Conservation (phyloP, 169 alveolate species). For the Hepatocystis sp. region DNA sequence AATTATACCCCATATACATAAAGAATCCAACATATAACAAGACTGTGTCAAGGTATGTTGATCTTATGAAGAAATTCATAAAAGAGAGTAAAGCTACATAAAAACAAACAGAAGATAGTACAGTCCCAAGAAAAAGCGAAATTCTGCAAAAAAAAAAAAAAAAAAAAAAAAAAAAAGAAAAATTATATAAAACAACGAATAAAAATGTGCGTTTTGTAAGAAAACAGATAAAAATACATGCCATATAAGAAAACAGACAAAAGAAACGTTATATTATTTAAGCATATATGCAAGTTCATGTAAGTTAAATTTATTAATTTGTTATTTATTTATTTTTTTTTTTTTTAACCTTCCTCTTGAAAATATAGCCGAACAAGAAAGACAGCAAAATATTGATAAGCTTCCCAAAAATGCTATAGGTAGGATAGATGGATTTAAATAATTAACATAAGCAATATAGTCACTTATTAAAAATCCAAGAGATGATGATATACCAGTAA, state of each 20-base stretch:
- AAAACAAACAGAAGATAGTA: constrained; percentile 47
- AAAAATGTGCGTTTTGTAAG: too few relatives aligned
- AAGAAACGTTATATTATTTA: too few relatives aligned
- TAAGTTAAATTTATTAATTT: background rate
- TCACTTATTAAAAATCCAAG: constrained; percentile 70
- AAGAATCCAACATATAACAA: constrained; percentile 67
- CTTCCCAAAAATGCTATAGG: constrained; percentile 73
- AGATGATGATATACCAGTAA: constrained; percentile 59
- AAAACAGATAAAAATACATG: too few relatives aligned
- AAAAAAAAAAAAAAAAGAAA: constrained; percentile 9
- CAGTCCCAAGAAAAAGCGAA: constrained; percentile 58
- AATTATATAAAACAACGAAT: too few relatives aligned
- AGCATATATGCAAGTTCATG: background rate
- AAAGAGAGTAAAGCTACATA: constrained; percentile 58
- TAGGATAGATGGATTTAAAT: constrained; percentile 63
- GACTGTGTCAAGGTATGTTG: constrained; percentile 39
- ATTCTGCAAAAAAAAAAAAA: constrained; percentile 24
- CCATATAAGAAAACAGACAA: too few relatives aligned
- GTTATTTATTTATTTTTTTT: background rate
- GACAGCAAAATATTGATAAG: constrained; percentile 55
- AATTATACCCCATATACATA: constrained; percentile 75
- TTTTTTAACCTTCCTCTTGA: constrained; percentile 43
- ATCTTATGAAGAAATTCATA: constrained; percentile 73
- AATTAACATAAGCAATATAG: constrained; percentile 60
- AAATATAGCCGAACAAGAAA: constrained; percentile 72